These are phyloP conservation scores for Trichomonas tenax DNA, from an alignment of 208 protist species.

Conservation along the genomic window DNA sequence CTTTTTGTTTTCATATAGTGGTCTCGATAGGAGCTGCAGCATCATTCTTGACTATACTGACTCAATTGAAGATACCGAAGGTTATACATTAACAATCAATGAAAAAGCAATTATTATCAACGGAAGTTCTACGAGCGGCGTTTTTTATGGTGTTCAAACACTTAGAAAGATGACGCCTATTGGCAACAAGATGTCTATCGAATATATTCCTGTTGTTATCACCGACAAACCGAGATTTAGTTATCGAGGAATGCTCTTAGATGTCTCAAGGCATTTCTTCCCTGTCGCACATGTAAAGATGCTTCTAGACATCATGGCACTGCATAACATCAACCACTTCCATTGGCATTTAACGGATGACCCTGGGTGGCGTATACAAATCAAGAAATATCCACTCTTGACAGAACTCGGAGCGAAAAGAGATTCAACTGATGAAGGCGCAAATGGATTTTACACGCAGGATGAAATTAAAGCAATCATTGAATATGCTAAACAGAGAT, in stretches of 20 bases:
- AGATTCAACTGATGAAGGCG: no score
- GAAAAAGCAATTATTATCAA: background rate
- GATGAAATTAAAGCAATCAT: slow-evolving; percentile 8
- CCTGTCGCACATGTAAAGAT: background rate
- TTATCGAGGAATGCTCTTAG: background rate
- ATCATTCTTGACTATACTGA: no score
- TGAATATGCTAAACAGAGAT: background rate
- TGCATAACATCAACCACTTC: background rate
- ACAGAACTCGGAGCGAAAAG: background rate
- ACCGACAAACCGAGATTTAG: background rate
- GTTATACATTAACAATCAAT: background rate
- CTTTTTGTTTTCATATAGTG: no score
- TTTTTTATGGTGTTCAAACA: background rate
- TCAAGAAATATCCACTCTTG: background rate
- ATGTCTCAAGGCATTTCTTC: background rate
- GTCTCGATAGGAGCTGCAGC: no score
- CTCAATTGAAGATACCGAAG: background rate
- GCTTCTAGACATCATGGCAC: background rate
- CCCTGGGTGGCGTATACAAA: background rate
- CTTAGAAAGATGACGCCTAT: background rate
- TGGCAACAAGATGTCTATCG: no score
- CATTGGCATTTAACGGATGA: background rate
- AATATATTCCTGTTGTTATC: background rate
- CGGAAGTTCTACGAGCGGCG: background rate
- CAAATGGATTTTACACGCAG: background rate